Evolutionary conservation across 345 rosid genomes (phyloP).

Genomic region (Abelmoschus esculentus): DNA sequence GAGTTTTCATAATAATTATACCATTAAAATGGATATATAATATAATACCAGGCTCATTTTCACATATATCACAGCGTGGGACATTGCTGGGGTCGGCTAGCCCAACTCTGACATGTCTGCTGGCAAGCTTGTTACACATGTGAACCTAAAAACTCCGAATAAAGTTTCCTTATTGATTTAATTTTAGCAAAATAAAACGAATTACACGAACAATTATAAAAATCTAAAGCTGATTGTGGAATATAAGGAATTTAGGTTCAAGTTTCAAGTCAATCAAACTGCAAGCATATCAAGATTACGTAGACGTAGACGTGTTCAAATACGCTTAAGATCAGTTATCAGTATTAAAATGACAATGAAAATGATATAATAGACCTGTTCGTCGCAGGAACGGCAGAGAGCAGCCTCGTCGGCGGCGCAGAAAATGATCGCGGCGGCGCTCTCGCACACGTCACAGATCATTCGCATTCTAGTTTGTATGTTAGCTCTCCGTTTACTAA

Average conservation of each 20-base stretch:
- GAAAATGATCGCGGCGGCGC: constrained; percentile 73
- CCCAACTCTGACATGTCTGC: constrained; percentile 71
- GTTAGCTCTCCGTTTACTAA: too few species aligned
- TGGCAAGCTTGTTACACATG: constrained; percentile 79
- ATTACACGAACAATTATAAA: background rate
- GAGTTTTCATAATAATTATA: background rate
- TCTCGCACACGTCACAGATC: constrained; percentile 18
- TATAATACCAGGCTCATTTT: constrained; percentile 63
- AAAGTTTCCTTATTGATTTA: constrained; percentile 2
- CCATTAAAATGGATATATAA: too few species aligned
- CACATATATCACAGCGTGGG: constrained; percentile 76
- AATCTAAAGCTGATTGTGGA: background rate
- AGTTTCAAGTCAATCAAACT: background rate
- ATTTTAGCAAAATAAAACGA: background rate
- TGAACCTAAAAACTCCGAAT: constrained; percentile 46
- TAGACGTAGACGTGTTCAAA: background rate
- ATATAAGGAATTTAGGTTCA: background rate
- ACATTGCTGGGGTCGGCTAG: constrained; percentile 67
- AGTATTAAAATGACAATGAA: too few species aligned
- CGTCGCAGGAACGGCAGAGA: constrained; percentile 79
- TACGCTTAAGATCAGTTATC: too few species aligned
- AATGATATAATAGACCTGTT: constrained; percentile 30
- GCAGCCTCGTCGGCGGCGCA: constrained; percentile 92
- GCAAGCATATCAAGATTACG: background rate
- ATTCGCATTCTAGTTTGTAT: background rate